These are phyloP conservation scores for Beta vulgaris DNA, from an alignment of 148 eudicot genomes.

Conservation along the genomic window DNA sequence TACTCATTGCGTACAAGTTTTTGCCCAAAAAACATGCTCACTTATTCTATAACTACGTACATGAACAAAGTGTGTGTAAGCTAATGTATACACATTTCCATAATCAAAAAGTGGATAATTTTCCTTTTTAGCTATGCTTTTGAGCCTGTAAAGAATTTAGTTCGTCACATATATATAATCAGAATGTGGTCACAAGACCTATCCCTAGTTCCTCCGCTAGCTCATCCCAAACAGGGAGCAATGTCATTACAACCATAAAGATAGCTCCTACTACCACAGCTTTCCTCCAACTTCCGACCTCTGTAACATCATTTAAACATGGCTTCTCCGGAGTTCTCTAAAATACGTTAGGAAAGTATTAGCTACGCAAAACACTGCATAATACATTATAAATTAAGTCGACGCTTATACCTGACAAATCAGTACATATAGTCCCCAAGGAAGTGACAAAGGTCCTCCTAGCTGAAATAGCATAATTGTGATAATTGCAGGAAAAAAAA, in stretches of 20 bases:
- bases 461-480: slow-evolving; percentile 45
- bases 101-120: neutral
- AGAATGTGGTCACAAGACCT: slow-evolving; percentile 73
- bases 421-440: slow-evolving; percentile 93
- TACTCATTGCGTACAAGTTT: too few species aligned
- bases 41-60: neutral
- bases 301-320: slow-evolving; percentile 93
- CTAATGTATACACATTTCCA: neutral
- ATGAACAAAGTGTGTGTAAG: neutral
- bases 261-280: slow-evolving; percentile 43
- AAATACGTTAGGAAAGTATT: slow-evolving; percentile 1
- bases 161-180: slow-evolving; percentile 32
- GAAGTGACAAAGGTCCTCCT: slow-evolving; percentile 96
- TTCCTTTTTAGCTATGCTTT: neutral
- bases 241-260: slow-evolving; percentile 68
- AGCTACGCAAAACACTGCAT: neutral
- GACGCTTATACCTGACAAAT: slow-evolving; percentile 73
- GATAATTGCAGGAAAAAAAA: neutral
- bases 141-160: slow-evolving; percentile 5
- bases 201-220: slow-evolving; percentile 96
- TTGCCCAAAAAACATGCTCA: too few species aligned
- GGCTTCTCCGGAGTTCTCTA: slow-evolving; percentile 97
- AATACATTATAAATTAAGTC: neutral
- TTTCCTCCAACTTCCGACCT: slow-evolving; percentile 85
- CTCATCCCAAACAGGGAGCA: slow-evolving; percentile 93